Conservation (phyloP, 2,329 filamentous ascomycete genomes). For the Drechslera avenae region DNA sequence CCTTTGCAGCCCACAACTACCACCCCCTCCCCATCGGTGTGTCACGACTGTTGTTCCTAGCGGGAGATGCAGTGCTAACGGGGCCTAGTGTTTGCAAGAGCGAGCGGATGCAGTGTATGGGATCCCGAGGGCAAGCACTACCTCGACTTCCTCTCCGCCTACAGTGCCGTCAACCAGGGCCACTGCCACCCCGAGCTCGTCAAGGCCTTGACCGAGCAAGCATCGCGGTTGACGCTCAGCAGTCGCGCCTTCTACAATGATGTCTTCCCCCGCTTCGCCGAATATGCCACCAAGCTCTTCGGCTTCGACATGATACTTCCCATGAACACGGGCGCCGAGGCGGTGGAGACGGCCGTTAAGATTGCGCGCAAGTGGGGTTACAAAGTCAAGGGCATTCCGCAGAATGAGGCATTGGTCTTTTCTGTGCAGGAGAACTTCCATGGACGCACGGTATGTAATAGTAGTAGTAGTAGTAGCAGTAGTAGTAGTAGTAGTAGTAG, state of each 20-base stretch:
- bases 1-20: slow-evolving; percentile 97
- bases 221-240: slow-evolving; percentile 84
- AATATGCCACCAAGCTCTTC: slow-evolving; percentile 87
- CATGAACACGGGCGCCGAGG: slow-evolving; percentile 98
- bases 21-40: slow-evolving; percentile 84
- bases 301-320: slow-evolving; percentile 97
- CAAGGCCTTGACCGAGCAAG: slow-evolving; percentile 87
- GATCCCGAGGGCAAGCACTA: slow-evolving; percentile 92
- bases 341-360: slow-evolving; percentile 94
- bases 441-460: slow-evolving; percentile 86
- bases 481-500: too few relatives aligned
- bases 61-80: slow-evolving; percentile 15
- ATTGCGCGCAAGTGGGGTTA: slow-evolving; percentile 97
- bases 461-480: too few relatives aligned
- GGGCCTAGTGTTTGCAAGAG: slow-evolving; percentile 68
- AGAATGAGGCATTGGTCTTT: slow-evolving; percentile 83
- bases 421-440: slow-evolving; percentile 93
- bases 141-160: slow-evolving; percentile 96
- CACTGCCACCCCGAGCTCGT: slow-evolving; percentile 97
- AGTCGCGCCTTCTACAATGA: slow-evolving; percentile 98
- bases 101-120: slow-evolving; percentile 88
- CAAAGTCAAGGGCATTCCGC: slow-evolving; percentile 88
- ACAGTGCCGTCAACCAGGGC: slow-evolving; percentile 97
- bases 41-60: neutral
- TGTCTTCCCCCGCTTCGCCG: slow-evolving; percentile 93